Evolutionary conservation across 2,329 filamentous ascomycete genomes (phyloP), one percentile per base, ranked within the genome.

Genomic region (Cytospora mali): DNA sequence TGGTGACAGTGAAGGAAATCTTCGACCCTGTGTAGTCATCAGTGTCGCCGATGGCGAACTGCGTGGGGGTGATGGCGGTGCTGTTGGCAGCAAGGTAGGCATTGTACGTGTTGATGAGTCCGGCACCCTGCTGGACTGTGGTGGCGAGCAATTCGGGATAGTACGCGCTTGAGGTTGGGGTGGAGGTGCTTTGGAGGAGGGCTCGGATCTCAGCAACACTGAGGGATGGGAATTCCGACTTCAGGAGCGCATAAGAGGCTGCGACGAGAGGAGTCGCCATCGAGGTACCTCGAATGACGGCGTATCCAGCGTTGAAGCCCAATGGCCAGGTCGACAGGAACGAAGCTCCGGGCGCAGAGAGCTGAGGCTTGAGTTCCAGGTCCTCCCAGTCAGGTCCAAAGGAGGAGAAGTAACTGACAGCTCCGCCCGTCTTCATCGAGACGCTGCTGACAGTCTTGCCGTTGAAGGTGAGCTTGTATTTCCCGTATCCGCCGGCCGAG

Each of bases 241-340:
- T 76, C 10, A 77, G 66, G 7, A 76, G 69, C 9, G 75, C 75
- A 33, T 72, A 75, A 3, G 69, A 71, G 6, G 69, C 74, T 21
- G 73, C 68, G 0, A 73, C 62, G 54, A 71, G 76, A 0, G 75
- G 75, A 0, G 74, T 71, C 1, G 75, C 71, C 75, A 77, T 76
- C 3, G 73, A 75, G 0, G 75, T 76, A 1, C 74, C 75, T 1
- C 70, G 71, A 21, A 76, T 66, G 29, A 75, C 72, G 3, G 71
- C 70, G 31, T 75, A 77, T 14, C 70, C 72, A 1, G 70, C 70
- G 21, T 68, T 60, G 0, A 66, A 56, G 4, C 68, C 71, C 3
- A 75, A 58, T 0, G 74, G 74, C 64, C 69, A 76, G 0, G 74
- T 75, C 1, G 74, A 71, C 9, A 77, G 69, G 14, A 76, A 74